These are phyloP conservation scores for Endocalyx cinctus DNA, from an alignment of 2,329 filamentous ascomycete species.

Conservation along the genomic window DNA sequence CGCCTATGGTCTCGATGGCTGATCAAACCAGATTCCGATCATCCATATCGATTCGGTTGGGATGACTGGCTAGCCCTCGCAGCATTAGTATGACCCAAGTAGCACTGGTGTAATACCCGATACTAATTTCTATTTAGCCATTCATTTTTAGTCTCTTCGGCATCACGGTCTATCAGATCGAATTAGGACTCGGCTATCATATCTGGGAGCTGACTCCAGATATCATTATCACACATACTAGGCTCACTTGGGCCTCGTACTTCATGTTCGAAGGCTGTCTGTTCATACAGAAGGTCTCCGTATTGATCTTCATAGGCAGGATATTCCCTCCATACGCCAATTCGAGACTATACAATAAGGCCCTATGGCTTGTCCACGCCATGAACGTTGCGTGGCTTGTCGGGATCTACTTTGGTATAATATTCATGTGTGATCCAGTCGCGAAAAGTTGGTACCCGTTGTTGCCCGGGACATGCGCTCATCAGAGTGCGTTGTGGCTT, in stretches of 20 bases:
- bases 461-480: slow-evolving; percentile 4
- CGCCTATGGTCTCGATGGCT: background rate
- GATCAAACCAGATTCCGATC: background rate
- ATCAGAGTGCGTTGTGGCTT: slow-evolving; percentile 1
- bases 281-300: slow-evolving; percentile 2
- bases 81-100: slow-evolving; percentile 4
- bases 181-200: slow-evolving; percentile 4
- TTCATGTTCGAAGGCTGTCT: slow-evolving; percentile 2
- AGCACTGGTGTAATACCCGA: background rate
- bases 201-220: background rate
- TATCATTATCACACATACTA: background rate
- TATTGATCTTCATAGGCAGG: slow-evolving; percentile 6
- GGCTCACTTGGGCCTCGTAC: background rate
- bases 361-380: slow-evolving; percentile 2
- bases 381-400: slow-evolving; percentile 12
- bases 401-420: slow-evolving; percentile 8
- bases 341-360: slow-evolving; percentile 3
- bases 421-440: slow-evolving; percentile 12
- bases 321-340: slow-evolving; percentile 4
- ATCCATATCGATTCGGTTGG: slow-evolving; percentile 8
- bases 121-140: slow-evolving; percentile 2
- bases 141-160: slow-evolving; percentile 1
- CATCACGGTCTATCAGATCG: slow-evolving; percentile 2
- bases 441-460: slow-evolving; percentile 4
- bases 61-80: slow-evolving; percentile 10